phyloP scores from a whole-genome alignment of 192 early-diverging fungal species.

The Tieghemiomyces parasiticus region DNA sequence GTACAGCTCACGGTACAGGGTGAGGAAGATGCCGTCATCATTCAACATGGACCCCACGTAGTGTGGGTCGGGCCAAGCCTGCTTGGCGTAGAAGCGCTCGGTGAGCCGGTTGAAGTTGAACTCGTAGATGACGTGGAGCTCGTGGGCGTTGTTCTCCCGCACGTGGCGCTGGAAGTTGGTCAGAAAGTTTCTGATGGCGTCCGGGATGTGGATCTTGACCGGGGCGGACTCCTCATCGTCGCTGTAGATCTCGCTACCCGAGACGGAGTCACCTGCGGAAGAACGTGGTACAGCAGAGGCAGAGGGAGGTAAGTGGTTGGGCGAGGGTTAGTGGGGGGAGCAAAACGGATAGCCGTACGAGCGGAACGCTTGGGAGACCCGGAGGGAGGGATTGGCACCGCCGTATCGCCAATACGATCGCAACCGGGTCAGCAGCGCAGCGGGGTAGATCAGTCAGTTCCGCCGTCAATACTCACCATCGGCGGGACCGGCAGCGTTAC shows the following conservation, averaged over 20 bases:
- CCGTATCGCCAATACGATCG: too few species aligned
- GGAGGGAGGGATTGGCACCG: too few species aligned
- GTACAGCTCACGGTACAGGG: constrained; percentile 91
- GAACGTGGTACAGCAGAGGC: too few species aligned
- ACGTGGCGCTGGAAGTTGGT: constrained; percentile 66
- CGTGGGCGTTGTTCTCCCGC: constrained; percentile 64
- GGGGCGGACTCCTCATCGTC: background rate
- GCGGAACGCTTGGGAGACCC: too few species aligned
- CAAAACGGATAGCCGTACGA: too few species aligned
- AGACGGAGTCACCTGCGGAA: background rate
- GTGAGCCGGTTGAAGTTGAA: constrained; percentile 80
- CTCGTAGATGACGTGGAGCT: constrained; percentile 80
- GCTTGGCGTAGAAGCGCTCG: constrained; percentile 81
- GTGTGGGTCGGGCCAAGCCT: constrained; percentile 79
- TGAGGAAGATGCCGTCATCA: constrained; percentile 72
- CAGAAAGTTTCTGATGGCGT: constrained; percentile 72
- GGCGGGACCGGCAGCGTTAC: too few species aligned
- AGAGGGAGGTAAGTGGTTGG: too few species aligned
- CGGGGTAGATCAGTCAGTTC: too few species aligned
- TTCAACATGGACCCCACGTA: constrained; percentile 64
- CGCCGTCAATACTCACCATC: too few species aligned
- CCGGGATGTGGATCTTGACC: constrained; percentile 45
- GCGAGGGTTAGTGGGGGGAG: too few species aligned
- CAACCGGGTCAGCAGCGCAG: too few species aligned
- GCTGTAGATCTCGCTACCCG: background rate